Base-by-base conservation (phyloP, 169 alveolate species). In the Cyclospora cayetanensis region DNA sequence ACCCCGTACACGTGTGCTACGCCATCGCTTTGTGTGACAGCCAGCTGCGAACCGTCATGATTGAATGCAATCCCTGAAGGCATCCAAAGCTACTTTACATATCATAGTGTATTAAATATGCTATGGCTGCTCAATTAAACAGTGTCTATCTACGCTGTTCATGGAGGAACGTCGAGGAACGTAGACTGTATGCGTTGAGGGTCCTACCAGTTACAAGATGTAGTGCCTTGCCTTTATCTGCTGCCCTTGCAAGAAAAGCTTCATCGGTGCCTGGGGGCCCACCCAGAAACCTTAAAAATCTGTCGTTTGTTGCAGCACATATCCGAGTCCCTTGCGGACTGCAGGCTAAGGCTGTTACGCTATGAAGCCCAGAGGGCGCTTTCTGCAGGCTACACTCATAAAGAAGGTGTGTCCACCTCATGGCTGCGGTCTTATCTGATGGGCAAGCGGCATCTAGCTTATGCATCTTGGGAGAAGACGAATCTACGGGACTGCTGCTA, bases 181-280 rank as follows among this genome's bases (percentile, higher is more conserved):
- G n/a, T n/a, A n/a, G n/a, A n/a, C n/a, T n/a, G n/a, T n/a, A n/a
- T n/a, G n/a, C n/a, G n/a, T n/a, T n/a, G n/a, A n/a, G n/a, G n/a
- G 80, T n/a, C 39, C 27, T 68, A 72, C 84, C 84, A 39, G 84
- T 72, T 25, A 72, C 55, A 34, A 72, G 50, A 39, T 31, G 84
- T 0, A 35, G 50, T 34, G 84, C 39, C 31, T 37, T 37, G 29
- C 84, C 84, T 1, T 37, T 72, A n/a, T 72, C 84, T 37, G 84
- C 84, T 35, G 55, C 60, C 22, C 84, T 72, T 35, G 84, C 50
- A 27, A 37, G 34, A 37, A 72, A 72, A 20, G 27, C 31, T 41
- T 72, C 84, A 5, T 72, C 84, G 22, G 60, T 72, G 1, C 84
- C 55, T 72, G 84, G 55, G 84, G 55, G 84, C 52, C 60, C 84